A percentile compares a stretch with the other conserved stretches of the same genome.
Conservation (phyloP, 2,329 filamentous ascomycete genomes). For the Alternaria rosae region DNA sequence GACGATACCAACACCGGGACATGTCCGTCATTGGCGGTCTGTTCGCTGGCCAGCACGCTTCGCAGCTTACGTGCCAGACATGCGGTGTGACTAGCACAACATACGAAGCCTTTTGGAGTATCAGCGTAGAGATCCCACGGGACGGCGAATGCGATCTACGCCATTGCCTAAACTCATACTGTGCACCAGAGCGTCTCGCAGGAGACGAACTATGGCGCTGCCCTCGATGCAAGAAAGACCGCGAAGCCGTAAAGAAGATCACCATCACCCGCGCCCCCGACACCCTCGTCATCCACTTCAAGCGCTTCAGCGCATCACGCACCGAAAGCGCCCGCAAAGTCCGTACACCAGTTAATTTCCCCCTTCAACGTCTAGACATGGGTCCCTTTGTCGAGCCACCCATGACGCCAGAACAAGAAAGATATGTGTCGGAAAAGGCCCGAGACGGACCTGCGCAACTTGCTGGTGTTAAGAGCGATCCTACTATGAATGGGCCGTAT, state of each 20-base stretch:
- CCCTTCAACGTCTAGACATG: constrained; percentile 73
- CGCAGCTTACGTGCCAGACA: constrained; percentile 66
- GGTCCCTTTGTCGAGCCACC: constrained; percentile 65
- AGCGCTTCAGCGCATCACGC: constrained; percentile 69
- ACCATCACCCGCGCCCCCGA: constrained; percentile 81
- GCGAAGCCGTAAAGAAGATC: constrained; percentile 73
- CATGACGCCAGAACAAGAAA: constrained; percentile 47
- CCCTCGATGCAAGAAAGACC: constrained; percentile 73
- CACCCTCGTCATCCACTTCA: constrained; percentile 79
- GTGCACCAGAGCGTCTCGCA: constrained; percentile 70
- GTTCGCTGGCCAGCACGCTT: constrained; percentile 76
- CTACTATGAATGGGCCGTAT: constrained; percentile 64
- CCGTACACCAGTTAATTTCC: constrained; percentile 76
- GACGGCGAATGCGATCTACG: constrained; percentile 67
- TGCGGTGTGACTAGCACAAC: constrained; percentile 71
- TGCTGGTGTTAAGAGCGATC: constrained; percentile 48
- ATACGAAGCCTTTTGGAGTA: constrained; percentile 74
- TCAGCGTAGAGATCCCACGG: constrained; percentile 73
- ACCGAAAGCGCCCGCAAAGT: constrained; percentile 70
- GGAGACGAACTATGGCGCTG: constrained; percentile 76
- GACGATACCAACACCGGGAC: constrained; percentile 71
- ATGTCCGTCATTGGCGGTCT: constrained; percentile 79
- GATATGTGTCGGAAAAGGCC: constrained; percentile 42
- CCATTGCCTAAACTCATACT: constrained; percentile 74
- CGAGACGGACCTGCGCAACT: constrained; percentile 37